These are phyloP conservation scores for Dactylellina drechsleri DNA, from an alignment of 2,329 filamentous ascomycete genomes.

Conservation along the genomic window DNA sequence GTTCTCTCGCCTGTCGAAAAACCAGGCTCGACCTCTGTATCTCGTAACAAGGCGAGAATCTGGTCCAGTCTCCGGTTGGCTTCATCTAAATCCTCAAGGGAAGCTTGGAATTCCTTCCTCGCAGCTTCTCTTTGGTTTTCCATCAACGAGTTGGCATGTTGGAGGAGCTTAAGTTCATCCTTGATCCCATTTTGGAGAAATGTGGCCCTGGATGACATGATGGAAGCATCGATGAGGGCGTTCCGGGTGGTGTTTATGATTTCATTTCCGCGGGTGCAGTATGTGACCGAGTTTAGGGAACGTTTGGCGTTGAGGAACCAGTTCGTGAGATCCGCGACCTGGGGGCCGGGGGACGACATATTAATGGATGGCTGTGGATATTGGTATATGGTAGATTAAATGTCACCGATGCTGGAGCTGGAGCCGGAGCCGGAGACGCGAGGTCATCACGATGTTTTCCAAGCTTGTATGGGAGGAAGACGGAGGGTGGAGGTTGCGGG, in stretches of 20 bases:
- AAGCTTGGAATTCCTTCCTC: conserved; percentile 55
- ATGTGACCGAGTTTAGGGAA: conserved; percentile 57
- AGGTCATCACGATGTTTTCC: conserved; percentile 12
- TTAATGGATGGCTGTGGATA: neutral
- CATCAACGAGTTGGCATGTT: conserved; percentile 57
- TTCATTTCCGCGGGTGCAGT: conserved; percentile 57
- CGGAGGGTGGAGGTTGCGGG: too few species aligned
- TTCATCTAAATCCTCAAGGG: conserved; percentile 40
- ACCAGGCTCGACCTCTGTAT: conserved; percentile 69
- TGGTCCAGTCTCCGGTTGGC: conserved; percentile 64
- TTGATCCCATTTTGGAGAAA: conserved; percentile 58
- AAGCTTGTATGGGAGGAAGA: too few species aligned
- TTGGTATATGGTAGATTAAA: too few species aligned
- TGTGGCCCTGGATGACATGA: conserved; percentile 57
- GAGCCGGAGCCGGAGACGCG: neutral
- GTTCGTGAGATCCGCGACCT: conserved; percentile 62
- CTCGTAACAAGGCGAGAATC: conserved; percentile 68
- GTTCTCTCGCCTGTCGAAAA: conserved; percentile 65
- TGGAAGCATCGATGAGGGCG: conserved; percentile 58
- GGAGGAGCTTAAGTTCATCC: conserved; percentile 57
- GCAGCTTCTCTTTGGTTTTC: conserved; percentile 54
- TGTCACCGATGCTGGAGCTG: conserved; percentile 3
- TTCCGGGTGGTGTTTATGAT: conserved; percentile 58
- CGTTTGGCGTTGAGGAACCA: conserved; percentile 59
- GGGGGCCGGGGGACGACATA: conserved; percentile 38